Evolutionary conservation across 2,329 filamentous ascomycete genomes (phyloP), one percentile per base, ranked within the genome.

Genomic region (Beauveria scarabaeidicola): DNA sequence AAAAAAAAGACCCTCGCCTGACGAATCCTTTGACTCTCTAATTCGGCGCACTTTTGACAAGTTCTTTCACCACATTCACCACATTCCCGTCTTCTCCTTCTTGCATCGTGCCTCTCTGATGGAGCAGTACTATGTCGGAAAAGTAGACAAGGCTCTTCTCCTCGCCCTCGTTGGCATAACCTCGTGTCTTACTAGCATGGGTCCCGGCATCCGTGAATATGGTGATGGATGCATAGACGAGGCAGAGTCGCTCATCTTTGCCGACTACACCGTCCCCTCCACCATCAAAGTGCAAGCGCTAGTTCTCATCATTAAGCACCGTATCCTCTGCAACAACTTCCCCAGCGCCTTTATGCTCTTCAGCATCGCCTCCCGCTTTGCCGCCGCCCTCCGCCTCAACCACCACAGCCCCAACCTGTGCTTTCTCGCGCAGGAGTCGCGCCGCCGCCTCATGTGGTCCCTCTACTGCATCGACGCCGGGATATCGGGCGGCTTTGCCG

Each of bases 21-120:
- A 81, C 65, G 76, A 77, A 62, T 72, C 73, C 51, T 71, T 79
- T 63, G 79, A 82, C 64, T 71, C 75, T 23, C 67, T 83, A 27
- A 79, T 81, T 44, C 72, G 77, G 53, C 76, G 76, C 43, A 80
- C 80, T 6, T 81, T 84, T 63, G 80, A 80, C 64, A 77, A 78
- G 64, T 84, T 82, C 70, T 84, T 84, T 67, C 78, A 78, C 46
- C 78, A 83, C 65, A 75, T 84, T 44, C 81, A 84, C 68, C 81
- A 84, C 62, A 80, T 84, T 55, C 80, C 81, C 48, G 80, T 81
- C 64, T 81, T 81, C 70, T 81, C 80, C 11, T 84, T 84, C 60
- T 69, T 84, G 17, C 81, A 84, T 64, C 79, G 81, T 27, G 80
- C 81, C 13, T 84, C 81, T 2, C 76, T 84, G 25, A 82, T 83